A percentile compares a stretch with the other conserved stretches of the same genome.
These are phyloP conservation scores for Allantophomopsis lycopodina DNA, from an alignment of 2,329 filamentous ascomycete genomes.

Conservation along the genomic window DNA sequence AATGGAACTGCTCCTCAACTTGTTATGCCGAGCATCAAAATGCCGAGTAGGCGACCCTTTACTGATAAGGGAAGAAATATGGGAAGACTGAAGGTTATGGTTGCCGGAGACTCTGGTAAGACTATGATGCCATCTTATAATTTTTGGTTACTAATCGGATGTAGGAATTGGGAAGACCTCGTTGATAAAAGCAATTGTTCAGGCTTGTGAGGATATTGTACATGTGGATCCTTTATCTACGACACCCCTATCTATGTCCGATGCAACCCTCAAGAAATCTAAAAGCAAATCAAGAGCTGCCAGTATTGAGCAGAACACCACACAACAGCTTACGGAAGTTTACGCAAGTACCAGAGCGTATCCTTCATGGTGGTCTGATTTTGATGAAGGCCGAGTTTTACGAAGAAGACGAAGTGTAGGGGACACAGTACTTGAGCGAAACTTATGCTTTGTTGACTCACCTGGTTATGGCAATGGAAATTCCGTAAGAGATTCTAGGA, in stretches of 20 bases:
- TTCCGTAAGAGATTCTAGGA: constrained; percentile 27
- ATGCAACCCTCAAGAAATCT: constrained; percentile 12
- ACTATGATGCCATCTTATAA: constrained; percentile 1
- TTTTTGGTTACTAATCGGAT: constrained; percentile 6
- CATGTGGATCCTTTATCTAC: constrained; percentile 56
- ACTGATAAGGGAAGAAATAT: constrained; percentile 74
- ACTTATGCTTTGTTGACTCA: constrained; percentile 88
- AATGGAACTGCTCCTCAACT: constrained; percentile 55
- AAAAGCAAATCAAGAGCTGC: constrained; percentile 12
- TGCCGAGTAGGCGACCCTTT: constrained; percentile 81
- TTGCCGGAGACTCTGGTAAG: constrained; percentile 66
- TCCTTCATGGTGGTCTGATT: constrained; percentile 78
- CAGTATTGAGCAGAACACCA: constrained; percentile 15
- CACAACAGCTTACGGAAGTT: constrained; percentile 44
- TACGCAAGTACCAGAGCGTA: constrained; percentile 75
- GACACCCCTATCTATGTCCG: constrained; percentile 15
- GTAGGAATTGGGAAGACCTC: constrained; percentile 78
- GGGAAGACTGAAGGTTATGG: constrained; percentile 77
- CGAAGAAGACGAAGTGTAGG: constrained; percentile 56
- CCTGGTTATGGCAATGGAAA: constrained; percentile 43
- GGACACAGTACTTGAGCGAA: constrained; percentile 74
- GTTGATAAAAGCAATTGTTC: constrained; percentile 76
- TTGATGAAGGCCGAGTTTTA: constrained; percentile 48
- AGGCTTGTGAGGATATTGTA: constrained; percentile 81
- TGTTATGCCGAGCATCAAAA: constrained; percentile 94